Percentiles rank a stretch among this genome's conserved stretches.
phyloP scores from a whole-genome alignment of 2,329 filamentous ascomycete genomes.

The Chlorencoelia australis region DNA sequence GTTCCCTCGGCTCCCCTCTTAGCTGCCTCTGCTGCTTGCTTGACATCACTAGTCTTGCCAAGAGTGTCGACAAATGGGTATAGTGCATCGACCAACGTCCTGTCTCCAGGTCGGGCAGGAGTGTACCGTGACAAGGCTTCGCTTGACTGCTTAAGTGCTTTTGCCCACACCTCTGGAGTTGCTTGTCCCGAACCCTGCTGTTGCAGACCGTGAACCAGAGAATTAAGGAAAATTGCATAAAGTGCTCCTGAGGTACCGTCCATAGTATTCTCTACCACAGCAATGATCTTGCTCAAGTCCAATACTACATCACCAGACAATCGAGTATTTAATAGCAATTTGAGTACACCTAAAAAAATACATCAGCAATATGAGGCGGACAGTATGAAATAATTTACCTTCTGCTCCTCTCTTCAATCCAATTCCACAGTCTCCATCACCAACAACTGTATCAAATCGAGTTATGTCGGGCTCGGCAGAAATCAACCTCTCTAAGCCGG shows the following conservation, averaged over 20 bases:
- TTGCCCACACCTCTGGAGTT: conserved; percentile 42
- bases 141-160: conserved; percentile 60
- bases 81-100: conserved; percentile 83
- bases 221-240: conserved; percentile 67
- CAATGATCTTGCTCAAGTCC: conserved; percentile 49
- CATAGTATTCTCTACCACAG: conserved; percentile 59
- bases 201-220: conserved; percentile 43
- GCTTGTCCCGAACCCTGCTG: conserved; percentile 26
- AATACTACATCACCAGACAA: conserved; percentile 47
- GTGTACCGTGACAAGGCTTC: conserved; percentile 72
- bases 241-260: conserved; percentile 68
- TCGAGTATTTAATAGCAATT: conserved; percentile 31
- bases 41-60: conserved; percentile 51
- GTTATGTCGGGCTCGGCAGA: conserved; percentile 56
- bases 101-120: conserved; percentile 77
- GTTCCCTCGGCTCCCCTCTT: conserved; percentile 70
- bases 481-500: conserved; percentile 49
- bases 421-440: conserved; percentile 63
- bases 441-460: conserved; percentile 58
- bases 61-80: conserved; percentile 76
- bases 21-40: conserved; percentile 66
- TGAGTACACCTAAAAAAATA: conserved; percentile 35
- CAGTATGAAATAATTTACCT: conserved; percentile 26
- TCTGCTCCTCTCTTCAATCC: conserved; percentile 62
- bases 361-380: too few relatives aligned